phyloP scores from a whole-genome alignment of 352 stramenopile genomes.

The Globisporangium cederbergense region DNA sequence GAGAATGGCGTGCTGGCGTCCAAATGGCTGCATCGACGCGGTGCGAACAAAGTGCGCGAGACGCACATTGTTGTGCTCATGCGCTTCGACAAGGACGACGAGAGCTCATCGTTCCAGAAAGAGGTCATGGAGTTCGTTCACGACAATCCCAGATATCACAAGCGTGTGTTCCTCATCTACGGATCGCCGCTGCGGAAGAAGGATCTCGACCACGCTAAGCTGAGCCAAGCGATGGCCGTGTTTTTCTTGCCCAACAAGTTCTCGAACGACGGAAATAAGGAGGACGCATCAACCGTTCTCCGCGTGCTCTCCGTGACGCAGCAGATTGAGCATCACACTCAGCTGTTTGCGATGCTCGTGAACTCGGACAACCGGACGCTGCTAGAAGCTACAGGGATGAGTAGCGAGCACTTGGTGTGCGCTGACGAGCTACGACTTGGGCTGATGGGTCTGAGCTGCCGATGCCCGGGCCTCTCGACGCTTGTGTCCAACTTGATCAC shows the following conservation, averaged over 20 bases:
- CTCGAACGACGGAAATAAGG: slow-evolving; percentile 67
- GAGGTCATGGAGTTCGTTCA: slow-evolving; percentile 68
- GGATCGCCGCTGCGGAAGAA: slow-evolving; percentile 55
- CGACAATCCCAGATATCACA: slow-evolving; percentile 64
- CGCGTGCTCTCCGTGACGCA: slow-evolving; percentile 77
- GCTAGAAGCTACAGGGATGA: slow-evolving; percentile 70
- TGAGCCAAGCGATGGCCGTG: slow-evolving; percentile 67
- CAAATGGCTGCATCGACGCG: slow-evolving; percentile 55
- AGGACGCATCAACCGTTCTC: slow-evolving; percentile 79
- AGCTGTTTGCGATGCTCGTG: slow-evolving; percentile 80
- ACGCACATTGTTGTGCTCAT: slow-evolving; percentile 81
- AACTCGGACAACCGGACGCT: slow-evolving; percentile 82
- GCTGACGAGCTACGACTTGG: slow-evolving; percentile 76
- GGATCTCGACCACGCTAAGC: slow-evolving; percentile 55
- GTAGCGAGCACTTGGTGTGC: slow-evolving; percentile 72
- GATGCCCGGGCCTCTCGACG: slow-evolving; percentile 76
- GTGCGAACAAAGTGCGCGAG: slow-evolving; percentile 50
- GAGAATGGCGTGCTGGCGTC: slow-evolving; percentile 10
- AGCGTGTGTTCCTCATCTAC: slow-evolving; percentile 80
- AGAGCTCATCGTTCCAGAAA: slow-evolving; percentile 47
- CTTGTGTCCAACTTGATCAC: slow-evolving; percentile 84
- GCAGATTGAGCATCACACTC: slow-evolving; percentile 54
- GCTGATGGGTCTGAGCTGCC: slow-evolving; percentile 83
- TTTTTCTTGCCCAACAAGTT: slow-evolving; percentile 88
- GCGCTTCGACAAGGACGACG: slow-evolving; percentile 58